Base-by-base conservation (phyloP, 108 stramenopile genomes). In the Bacterosira constricta region DNA sequence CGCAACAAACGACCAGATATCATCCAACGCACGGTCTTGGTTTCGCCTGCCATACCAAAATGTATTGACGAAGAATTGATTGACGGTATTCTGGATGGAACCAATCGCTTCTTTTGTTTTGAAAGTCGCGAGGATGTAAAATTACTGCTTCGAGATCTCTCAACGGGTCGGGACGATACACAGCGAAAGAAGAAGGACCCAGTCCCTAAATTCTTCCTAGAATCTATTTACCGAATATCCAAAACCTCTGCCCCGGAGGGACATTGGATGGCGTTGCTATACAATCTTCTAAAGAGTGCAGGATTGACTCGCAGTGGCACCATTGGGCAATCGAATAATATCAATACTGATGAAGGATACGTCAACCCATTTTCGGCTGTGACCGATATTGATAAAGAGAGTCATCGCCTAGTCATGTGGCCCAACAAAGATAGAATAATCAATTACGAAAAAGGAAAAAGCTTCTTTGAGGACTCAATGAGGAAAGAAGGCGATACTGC, bases 361-460 rank as follows among this genome's bases (percentile, higher is more conserved):
- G 42, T 26, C 2, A 25, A 30, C 12, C 51, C 50, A 18, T 65
- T 65, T 35, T 10, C 35, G 21, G 49, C 64, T 21, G 13, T 44
- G 32, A 38, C 31, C 5, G 63, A 65, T 51, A 46, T 65, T 51
- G 49, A 65, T 65, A 3, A 46, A 20, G 41, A n/a, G 11, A 34
- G 32, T 34, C 27, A 65, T 30, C 63, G 63, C 7, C 49, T 65
- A 18, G 63, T 65, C 11, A 51, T 65, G 34, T 65, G 63, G 63
- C 63, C 63, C 5, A 49, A 65, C 15, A 65, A 65, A 34, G 63
- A 65, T 44, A 30, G 63, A 50, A 49, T 65, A 1, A 65, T 65
- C 17, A 65, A 65, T 51, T 65, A 32, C 36, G 63, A 65, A 32
- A 21, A 36, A 37, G 63, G 63, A 4, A 65, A 21, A 35, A n/a